Base-by-base conservation (phyloP, 768 basidiomycete genomes). In the Pleurotus tuber-regium region DNA sequence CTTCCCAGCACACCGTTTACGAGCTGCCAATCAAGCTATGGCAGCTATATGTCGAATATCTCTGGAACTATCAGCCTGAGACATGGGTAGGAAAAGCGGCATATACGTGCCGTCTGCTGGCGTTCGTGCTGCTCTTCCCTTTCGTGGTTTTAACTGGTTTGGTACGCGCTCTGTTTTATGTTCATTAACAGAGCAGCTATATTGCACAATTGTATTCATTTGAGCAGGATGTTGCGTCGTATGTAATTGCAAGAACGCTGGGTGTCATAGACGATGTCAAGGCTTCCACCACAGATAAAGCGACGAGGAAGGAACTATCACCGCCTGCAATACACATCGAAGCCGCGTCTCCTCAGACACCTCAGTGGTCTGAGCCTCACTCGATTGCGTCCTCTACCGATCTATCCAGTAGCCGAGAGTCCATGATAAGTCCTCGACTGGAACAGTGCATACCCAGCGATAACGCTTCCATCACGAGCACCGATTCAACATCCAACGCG, bases 211-310 rank as follows among this genome's bases (percentile, higher is more conserved):
- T n/a, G n/a, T n/a, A n/a, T 14, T 42, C 28, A 33, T 28, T 19
- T 43, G 12, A 19, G 46, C 61, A 92, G 89, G 89, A 92, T 64
- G 81, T 92, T 50, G 73, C 82, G 2, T 88, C 90, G 16, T 92
- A 92, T 59, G 81, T 84, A 52, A 87, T 92, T 62, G 90, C 87
- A 10, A 84, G 89, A 52, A 91, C 88, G 4, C 76, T 92, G 44
- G 89, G 89, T 28, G 77, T 89, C 48, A 78, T 88, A 56, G 88
- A 89, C 66, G 79, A 80, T 54, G 82, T 84, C 46, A 85, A 84
- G 63, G 86, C 87, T 0, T 84, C 86, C 10, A 89, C 87, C 21
- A 82, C 78, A 64, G 87, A 86, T 57, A 76, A 74, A 54, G 58
- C 67, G 23, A 73, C 74, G 6, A 64, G 71, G 43, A 26, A 26